Evolutionary conservation across 805 yeast genomes (phyloP).

Genomic region (Ogataea haglerorum): DNA sequence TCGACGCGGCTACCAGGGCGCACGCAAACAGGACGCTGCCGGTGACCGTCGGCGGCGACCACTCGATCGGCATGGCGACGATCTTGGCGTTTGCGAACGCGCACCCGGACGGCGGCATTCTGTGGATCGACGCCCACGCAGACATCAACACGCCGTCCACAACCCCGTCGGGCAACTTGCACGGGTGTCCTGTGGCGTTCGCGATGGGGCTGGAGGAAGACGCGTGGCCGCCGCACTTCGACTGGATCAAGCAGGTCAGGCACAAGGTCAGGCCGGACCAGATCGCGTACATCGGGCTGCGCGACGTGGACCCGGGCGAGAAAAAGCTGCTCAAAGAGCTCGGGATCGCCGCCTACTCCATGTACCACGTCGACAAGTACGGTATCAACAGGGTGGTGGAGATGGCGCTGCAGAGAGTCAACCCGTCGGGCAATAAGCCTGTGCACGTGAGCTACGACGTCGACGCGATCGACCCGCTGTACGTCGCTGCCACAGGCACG

Average conservation of each 20-base stretch:
- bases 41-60: conserved; percentile 93
- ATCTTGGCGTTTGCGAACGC: conserved; percentile 76
- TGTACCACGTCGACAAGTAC: conserved; percentile 93
- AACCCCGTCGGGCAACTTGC: conserved; percentile 86
- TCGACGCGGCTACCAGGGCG: conserved; percentile 53
- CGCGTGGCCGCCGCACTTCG: conserved; percentile 66
- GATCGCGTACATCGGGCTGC: conserved; percentile 88
- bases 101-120: conserved; percentile 81
- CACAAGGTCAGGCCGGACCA: conserved; percentile 64
- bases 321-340: conserved; percentile 65
- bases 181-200: conserved; percentile 95
- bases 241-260: conserved; percentile 56
- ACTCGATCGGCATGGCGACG: conserved; percentile 92
- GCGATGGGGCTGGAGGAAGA: conserved; percentile 74
- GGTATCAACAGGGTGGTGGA: conserved; percentile 91
- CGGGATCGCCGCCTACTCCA: conserved; percentile 80
- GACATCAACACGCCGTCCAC: conserved; percentile 88
- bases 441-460: conserved; percentile 92
- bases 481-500: conserved; percentile 96
- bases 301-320: conserved; percentile 91
- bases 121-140: conserved; percentile 99
- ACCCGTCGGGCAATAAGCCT: conserved; percentile 68
- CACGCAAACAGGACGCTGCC: conserved; percentile 56
- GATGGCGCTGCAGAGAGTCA: conserved; percentile 79
- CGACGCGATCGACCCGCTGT: conserved; percentile 93